Conservation (phyloP, 2,329 filamentous ascomycete species). For the Penicillium brasilianum region DNA sequence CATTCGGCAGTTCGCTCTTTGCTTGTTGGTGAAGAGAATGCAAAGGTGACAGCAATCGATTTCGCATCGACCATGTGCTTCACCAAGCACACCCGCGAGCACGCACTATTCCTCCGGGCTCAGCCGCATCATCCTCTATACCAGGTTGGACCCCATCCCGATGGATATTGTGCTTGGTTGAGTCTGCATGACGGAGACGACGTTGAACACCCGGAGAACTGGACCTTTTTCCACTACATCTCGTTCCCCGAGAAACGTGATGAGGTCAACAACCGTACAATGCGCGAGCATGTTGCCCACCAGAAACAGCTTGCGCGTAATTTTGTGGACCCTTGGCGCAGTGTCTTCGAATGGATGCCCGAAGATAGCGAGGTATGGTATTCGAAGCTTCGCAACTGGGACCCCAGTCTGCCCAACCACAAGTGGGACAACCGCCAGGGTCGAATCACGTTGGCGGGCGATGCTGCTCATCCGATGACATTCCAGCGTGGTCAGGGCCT, state of each 20-base stretch:
- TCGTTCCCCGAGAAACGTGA: neutral
- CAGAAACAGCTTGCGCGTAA: neutral
- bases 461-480: neutral
- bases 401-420: neutral
- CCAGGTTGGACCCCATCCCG: neutral
- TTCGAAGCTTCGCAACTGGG: neutral
- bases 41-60: neutral
- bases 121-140: neutral
- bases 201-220: neutral
- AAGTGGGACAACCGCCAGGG: neutral
- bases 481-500: neutral
- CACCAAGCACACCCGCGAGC: neutral
- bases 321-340: neutral
- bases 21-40: neutral
- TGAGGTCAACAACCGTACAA: neutral
- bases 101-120: neutral
- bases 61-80: neutral
- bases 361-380: neutral
- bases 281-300: neutral
- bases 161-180: neutral
- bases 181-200: neutral
- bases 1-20: neutral
- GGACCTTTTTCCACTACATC: neutral
- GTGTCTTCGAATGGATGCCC: neutral
- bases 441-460: neutral